These are phyloP conservation scores for Phycomyces blakesleeanus DNA, from an alignment of 192 early-diverging fungal genomes.

Conservation along the genomic window DNA sequence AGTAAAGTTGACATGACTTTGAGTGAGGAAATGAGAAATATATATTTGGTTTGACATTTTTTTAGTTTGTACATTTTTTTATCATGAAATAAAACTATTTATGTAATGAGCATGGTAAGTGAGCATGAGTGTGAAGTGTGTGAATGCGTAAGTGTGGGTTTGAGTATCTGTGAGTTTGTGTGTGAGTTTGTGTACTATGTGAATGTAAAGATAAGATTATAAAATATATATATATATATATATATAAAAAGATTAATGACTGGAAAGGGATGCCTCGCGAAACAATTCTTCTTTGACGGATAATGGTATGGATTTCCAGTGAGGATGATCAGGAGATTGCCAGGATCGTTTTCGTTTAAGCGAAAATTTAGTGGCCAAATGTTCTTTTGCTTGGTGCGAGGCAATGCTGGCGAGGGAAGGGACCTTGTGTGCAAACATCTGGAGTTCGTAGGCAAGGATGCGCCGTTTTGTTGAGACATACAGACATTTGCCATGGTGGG, in stretches of 20 bases:
- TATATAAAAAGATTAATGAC: background rate
- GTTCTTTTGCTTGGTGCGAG: background rate
- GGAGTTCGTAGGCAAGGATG: slow-evolving; percentile 42
- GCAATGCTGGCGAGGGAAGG: background rate
- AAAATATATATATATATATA: background rate
- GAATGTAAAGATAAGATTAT: no score
- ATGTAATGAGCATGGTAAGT: no score
- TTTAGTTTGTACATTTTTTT: no score
- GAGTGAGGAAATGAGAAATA: no score
- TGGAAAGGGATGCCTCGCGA: background rate
- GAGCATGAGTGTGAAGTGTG: no score
- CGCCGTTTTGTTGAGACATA: slow-evolving; percentile 45
- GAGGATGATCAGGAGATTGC: background rate
- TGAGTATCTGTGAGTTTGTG: no score
- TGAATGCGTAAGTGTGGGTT: no score
- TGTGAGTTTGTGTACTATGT: no score
- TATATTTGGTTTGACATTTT: no score
- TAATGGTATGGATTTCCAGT: background rate
- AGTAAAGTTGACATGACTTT: no score
- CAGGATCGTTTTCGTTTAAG: background rate
- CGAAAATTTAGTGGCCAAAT: background rate
- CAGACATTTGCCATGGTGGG: slow-evolving; percentile 37
- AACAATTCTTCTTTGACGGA: background rate
- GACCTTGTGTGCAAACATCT: background rate
- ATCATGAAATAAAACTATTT: no score